phyloP scores from a whole-genome alignment of 2,329 filamentous ascomycete genomes.

The Lecanicillium sp. region DNA sequence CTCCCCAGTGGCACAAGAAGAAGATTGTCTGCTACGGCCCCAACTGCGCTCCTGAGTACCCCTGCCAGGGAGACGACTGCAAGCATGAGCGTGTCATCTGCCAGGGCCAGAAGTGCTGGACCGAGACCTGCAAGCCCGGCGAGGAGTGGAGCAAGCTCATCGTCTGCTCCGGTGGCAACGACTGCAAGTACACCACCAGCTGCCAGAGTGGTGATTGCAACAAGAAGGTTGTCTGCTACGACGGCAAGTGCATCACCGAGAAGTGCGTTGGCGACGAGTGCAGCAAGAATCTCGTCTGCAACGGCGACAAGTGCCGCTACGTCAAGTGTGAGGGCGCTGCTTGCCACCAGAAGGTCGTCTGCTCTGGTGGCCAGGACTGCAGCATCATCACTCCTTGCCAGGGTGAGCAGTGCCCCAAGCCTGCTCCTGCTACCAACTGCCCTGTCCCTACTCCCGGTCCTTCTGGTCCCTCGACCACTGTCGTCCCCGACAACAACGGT shows the following conservation, averaged over 20 bases:
- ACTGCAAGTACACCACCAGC: slow-evolving; percentile 24
- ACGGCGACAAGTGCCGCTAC: slow-evolving; percentile 25
- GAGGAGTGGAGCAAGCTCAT: slow-evolving; percentile 26
- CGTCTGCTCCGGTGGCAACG: slow-evolving; percentile 22
- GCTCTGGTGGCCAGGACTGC: slow-evolving; percentile 23
- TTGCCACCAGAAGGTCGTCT: slow-evolving; percentile 26
- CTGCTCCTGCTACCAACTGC: slow-evolving; percentile 14
- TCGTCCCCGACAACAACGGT: slow-evolving; percentile 3
- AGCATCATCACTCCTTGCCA: slow-evolving; percentile 18
- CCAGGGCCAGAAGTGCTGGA: slow-evolving; percentile 23
- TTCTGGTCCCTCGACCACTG: slow-evolving; percentile 15
- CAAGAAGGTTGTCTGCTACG: slow-evolving; percentile 30
- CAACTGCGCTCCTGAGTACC: slow-evolving; percentile 25
- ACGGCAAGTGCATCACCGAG: slow-evolving; percentile 25
- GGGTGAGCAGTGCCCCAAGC: slow-evolving; percentile 16
- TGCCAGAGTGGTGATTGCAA: slow-evolving; percentile 20
- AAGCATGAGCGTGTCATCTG: slow-evolving; percentile 28
- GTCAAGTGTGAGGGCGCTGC: slow-evolving; percentile 24
- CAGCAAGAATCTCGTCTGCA: slow-evolving; percentile 29
- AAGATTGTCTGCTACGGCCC: slow-evolving; percentile 31
- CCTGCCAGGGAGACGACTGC: slow-evolving; percentile 22
- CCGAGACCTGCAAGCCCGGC: slow-evolving; percentile 21
- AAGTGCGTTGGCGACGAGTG: slow-evolving; percentile 25
- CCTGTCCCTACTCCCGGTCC: slow-evolving; percentile 12
- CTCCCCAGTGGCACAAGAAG: slow-evolving; percentile 24